Conservation (phyloP, 208 protist species). For the Wallacemonas sp. region DNA sequence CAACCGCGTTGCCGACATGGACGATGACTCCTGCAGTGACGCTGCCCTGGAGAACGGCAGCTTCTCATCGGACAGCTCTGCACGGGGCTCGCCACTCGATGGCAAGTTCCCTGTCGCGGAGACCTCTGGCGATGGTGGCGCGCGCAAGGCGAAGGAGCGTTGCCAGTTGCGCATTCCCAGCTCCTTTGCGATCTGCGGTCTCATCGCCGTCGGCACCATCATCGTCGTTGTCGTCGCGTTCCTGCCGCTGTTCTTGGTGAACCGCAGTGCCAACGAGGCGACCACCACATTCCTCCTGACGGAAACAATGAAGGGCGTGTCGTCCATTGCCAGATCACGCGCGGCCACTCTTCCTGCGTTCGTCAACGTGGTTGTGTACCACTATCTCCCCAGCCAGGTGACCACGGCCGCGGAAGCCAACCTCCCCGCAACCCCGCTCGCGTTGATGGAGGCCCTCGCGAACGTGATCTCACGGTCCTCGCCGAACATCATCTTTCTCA, state of each 20-base stretch:
- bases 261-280: conserved; percentile 33
- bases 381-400: conserved; percentile 48
- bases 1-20: not conserved
- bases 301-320: conserved; percentile 50
- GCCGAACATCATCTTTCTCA: conserved; percentile 37
- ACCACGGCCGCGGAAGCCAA: conserved; percentile 30
- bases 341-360: conserved; percentile 50
- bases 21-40: not conserved
- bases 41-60: not conserved
- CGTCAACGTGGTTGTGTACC: conserved; percentile 54
- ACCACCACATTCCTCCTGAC: conserved; percentile 44
- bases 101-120: too few relatives aligned
- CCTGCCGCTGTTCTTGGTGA: conserved; percentile 59
- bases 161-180: conserved; percentile 18
- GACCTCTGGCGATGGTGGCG: too few relatives aligned
- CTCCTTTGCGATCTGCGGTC: conserved; percentile 40
- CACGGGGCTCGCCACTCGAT: not conserved
- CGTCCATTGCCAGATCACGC: conserved; percentile 46
- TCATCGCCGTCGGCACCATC: conserved; percentile 54
- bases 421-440: conserved; percentile 17
- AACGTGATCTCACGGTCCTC: conserved; percentile 41
- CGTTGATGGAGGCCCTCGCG: conserved; percentile 33
- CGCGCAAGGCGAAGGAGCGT: not conserved
- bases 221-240: conserved; percentile 56
- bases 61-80: not conserved